Evolutionary conservation across 495 filamentous ascomycete genomes (phyloP), one percentile per base, ranked within the genome.

Genomic region (Hypoxylon cercidicola): DNA sequence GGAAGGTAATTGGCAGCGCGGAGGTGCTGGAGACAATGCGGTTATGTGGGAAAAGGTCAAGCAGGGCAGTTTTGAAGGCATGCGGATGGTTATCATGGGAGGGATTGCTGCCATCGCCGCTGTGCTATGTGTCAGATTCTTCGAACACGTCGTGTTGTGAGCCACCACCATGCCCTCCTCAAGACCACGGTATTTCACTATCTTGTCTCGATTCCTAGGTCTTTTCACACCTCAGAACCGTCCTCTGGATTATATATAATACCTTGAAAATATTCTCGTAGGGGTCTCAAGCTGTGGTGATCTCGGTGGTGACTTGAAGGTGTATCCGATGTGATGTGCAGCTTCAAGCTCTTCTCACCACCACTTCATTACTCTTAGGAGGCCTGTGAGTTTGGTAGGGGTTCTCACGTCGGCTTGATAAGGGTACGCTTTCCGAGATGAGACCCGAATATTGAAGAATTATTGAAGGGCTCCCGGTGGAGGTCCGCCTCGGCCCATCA

Each of bases 51-150:
- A 56, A 4, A 56, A 66, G 18, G 39, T 69, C n/a, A 65, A 66
- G 39, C 30, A 21, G 5, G 54, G 72, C 34, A 39, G 48, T 2
- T 74, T 69, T 74, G 77, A 78, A 54, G 88, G 87, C 0, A 44
- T 86, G 12, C 82, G 88, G 55, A 92, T 91, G 88, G 83, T 90
- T 15, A 53, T 86, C 18, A 78, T 91, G 13, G 89, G 89, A 15
- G 86, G 86, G 18, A 68, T 89, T 50, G 88, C 89, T 12, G 88
- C 88, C 0, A 79, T 81, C 1, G 87, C 84, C 12, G 87, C 88
- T 0, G 88, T 90, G 76, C 79, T 87, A 13, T 83, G 88, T 64
- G 87, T 91, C 18, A 87, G 81, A 55, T 77, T 78, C 3, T 84
- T 90, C 53, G 82, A 79, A 3, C 66, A 62, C 13, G 25, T 75